These are phyloP conservation scores for Scheffersomyces amazonensis DNA, from an alignment of 805 yeast genomes.

Conservation along the genomic window DNA sequence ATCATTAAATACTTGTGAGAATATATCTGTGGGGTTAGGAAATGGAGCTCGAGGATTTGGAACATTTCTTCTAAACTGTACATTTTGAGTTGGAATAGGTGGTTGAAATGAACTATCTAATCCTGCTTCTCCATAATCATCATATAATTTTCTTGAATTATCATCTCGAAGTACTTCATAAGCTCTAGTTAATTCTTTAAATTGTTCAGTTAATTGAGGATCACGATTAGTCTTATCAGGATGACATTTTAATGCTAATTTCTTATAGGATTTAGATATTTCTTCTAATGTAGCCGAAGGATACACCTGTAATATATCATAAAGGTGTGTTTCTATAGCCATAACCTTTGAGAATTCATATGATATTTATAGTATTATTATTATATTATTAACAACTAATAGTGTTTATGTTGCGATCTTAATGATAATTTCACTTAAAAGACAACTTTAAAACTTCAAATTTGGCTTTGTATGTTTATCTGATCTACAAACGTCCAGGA, in stretches of 20 bases:
- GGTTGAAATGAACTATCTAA: conserved; percentile 25
- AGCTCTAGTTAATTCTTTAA: conserved; percentile 63
- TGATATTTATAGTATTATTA: too few species aligned
- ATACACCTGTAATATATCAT: conserved; percentile 33
- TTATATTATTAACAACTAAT: too few species aligned
- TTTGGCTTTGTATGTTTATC: too few species aligned
- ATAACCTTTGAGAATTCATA: too few species aligned
- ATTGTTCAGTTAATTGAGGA: conserved; percentile 48
- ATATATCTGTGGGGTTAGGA: conserved; percentile 22
- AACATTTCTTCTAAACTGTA: conserved; percentile 5
- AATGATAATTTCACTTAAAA: too few species aligned
- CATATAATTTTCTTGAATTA: conserved; percentile 47
- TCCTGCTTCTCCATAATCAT: conserved; percentile 48
- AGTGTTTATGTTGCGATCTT: too few species aligned
- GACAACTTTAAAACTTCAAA: too few species aligned
- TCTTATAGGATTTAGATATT: conserved; percentile 33
- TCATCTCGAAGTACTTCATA: conserved; percentile 59
- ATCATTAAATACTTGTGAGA: conserved; percentile 36
- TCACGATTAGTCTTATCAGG: conserved; percentile 62
- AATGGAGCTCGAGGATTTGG: background rate
- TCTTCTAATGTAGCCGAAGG: conserved; percentile 33
- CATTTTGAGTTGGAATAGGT: conserved; percentile 1
- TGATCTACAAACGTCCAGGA: too few species aligned
- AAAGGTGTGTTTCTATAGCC: conserved; percentile 19
- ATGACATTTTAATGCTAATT: conserved; percentile 50